Evolutionary conservation across 2,329 filamentous ascomycete genomes (phyloP), one percentile per base, ranked within the genome.

Genomic region (Cladophialophora carrionii): DNA sequence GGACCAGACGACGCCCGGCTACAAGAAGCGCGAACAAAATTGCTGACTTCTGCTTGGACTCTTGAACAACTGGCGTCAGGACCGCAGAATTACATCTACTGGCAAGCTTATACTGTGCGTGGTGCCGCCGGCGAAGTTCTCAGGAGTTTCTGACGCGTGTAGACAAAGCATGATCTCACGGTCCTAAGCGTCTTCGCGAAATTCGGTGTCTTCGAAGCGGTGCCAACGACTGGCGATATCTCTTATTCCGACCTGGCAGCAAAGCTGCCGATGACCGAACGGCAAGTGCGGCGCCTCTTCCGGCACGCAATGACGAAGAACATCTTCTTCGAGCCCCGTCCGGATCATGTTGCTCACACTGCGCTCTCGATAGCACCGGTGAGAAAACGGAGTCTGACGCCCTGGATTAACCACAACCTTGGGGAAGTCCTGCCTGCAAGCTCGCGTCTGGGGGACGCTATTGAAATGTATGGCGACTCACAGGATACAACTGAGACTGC

Each of bases 271-370:
- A 20, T 62, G n/a, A 55, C 59, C 7, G 59, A 62, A 24, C 46
- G 37, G 48, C 51, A 62, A 20, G 24, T 60, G 10, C 62, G 62
- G 12, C 41, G 55, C 5, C 46, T 64, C 10, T 37, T 64, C 20
- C 46, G 85, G 6, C 81, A 86, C 72, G 84, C 82, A 37, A 86
- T 87, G 79, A 86, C 84, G 12, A 84, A 82, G 68, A 76, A 78
- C 10, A 79, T 88, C 64, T 87, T 88, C 74, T 72, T 75, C 52
- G 85, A 88, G 68, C 79, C 82, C 0, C 72, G 73, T 4, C 81
- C 83, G 0, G 82, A 82, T 1, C 67, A 80, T 2, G 80, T 87
- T 64, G 81, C 80, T 9, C 86, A 88, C 72, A 87, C 83, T 1
- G 81, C 83, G 1, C 79, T 80, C 1, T 87, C 84, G 1, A 79